Evolutionary conservation across 2,329 filamentous ascomycete genomes (phyloP), one percentile per base, ranked within the genome.

Genomic region (Lecanosticta acicola): DNA sequence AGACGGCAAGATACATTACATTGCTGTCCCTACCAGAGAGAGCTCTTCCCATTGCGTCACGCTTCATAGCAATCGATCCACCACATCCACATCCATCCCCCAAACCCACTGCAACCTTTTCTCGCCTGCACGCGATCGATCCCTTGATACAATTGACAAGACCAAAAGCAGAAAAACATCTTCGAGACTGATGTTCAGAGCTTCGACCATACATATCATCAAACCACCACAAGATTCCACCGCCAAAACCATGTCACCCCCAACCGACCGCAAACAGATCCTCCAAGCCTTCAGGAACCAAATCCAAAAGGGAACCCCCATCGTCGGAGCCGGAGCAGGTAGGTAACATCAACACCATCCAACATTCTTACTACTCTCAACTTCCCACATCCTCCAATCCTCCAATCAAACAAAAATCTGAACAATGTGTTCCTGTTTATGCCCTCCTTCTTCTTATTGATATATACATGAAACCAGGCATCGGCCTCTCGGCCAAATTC

Each of bases 401-500:
- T 35, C 7, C 13, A 17, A n/a, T n/a, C n/a, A n/a, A n/a, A n/a
- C n/a, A n/a, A n/a, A n/a, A n/a, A n/a, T n/a, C n/a, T n/a, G n/a
- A n/a, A n/a, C n/a, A n/a, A n/a, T n/a, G n/a, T n/a, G n/a, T n/a
- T n/a, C n/a, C n/a, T n/a, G n/a, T n/a, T n/a, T n/a, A n/a, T n/a
- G n/a, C n/a, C n/a, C n/a, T n/a, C n/a, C n/a, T n/a, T n/a, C n/a
- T n/a, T n/a, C n/a, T n/a, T n/a, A n/a, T n/a, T n/a, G n/a, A n/a
- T n/a, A n/a, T n/a, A n/a, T n/a, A n/a, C 29, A n/a, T 8, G 3
- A 33, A n/a, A n/a, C n/a, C 43, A 76, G 80, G 81, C 35, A 84
- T 84, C 47, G 83, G 83, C 0, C 73, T 87, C 3, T 83, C 81
- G 2, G 83, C 83, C 49, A 87, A 87, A 57, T 83, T 77, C 57